A percentile compares a stretch with the other conserved stretches of the same genome.
These are phyloP conservation scores for Castanea mollissima DNA, from an alignment of 306 rosid species.

Conservation along the genomic window DNA sequence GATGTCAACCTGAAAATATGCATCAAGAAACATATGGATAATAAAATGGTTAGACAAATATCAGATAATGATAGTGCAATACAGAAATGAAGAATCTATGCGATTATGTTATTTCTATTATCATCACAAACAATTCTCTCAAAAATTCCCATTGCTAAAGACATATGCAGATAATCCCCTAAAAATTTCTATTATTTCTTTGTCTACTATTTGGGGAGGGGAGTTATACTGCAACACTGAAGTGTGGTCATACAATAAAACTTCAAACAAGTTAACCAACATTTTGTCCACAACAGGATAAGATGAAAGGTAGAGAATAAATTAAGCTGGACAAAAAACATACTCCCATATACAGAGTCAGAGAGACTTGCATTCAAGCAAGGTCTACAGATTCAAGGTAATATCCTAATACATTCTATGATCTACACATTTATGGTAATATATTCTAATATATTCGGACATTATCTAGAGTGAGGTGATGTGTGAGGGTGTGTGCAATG, in stretches of 20 bases:
- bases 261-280: neutral
- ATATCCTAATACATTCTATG: neutral
- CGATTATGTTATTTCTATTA: neutral
- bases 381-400: neutral
- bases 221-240: no score
- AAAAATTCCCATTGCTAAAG: neutral
- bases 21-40: slow-evolving; percentile 12
- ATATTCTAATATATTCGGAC: no score
- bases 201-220: no score
- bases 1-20: slow-evolving; percentile 77
- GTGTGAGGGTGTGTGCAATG: no score
- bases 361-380: neutral
- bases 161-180: no score
- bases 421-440: no score
- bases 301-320: neutral
- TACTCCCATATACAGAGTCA: neutral
- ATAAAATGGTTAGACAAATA: slow-evolving; percentile 7
- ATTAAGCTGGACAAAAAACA: neutral
- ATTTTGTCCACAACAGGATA: neutral
- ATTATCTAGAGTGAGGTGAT: no score
- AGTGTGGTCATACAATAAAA: no score
- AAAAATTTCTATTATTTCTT: no score
- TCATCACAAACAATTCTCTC: neutral
- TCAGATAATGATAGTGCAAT: slow-evolving; percentile 3
- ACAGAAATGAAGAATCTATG: slow-evolving; percentile 10